Conservation (phyloP, 495 filamentous ascomycete species). For the Halenospora varia region DNA sequence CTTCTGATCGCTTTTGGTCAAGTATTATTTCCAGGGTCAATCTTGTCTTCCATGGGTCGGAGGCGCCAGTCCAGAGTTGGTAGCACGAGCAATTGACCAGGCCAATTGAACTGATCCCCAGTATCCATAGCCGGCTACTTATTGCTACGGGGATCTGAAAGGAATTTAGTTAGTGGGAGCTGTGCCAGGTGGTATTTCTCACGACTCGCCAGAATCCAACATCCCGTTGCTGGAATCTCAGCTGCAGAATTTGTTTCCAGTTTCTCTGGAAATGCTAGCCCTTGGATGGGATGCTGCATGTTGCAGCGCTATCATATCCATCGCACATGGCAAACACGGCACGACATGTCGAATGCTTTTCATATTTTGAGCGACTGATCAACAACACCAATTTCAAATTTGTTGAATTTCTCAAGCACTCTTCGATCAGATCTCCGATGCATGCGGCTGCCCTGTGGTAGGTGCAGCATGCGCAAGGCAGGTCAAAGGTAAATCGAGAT, state of each 20-base stretch:
- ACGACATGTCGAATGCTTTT: background rate
- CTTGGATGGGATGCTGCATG: conserved; percentile 14
- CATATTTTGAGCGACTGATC: no score
- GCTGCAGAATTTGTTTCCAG: background rate
- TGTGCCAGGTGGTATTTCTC: background rate
- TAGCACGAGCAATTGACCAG: background rate
- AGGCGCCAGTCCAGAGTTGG: background rate
- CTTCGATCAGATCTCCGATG: background rate
- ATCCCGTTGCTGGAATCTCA: background rate
- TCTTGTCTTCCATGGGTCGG: background rate
- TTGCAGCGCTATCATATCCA: conserved; percentile 2
- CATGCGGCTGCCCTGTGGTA: background rate
- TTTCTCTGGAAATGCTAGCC: background rate
- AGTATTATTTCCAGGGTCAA: background rate
- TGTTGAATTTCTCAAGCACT: no score
- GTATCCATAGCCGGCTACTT: no score
- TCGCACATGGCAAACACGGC: conserved; percentile 13
- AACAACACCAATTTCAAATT: no score
- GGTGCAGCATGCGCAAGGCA: background rate
- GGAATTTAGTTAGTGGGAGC: no score
- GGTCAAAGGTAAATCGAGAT: background rate
- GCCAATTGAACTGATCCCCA: background rate
- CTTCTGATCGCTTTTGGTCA: background rate
- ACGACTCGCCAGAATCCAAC: background rate
- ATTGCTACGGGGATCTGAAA: no score